Evolutionary conservation across 495 filamentous ascomycete species (phyloP).

Genomic region (Penicillium ochrochloron): DNA sequence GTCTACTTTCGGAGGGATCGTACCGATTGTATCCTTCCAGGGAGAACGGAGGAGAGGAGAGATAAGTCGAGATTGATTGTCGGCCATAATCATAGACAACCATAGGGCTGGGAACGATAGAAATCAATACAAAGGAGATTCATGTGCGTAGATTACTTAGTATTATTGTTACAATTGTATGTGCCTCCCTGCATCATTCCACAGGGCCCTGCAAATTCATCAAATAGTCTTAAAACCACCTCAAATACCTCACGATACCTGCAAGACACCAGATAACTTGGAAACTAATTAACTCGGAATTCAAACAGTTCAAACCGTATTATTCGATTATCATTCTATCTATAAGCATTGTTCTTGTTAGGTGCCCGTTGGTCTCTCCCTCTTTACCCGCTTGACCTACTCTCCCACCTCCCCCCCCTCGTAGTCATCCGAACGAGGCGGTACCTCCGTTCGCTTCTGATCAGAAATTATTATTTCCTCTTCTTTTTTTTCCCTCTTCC

Average conservation of each 20-base stretch:
- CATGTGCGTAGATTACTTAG: too few species aligned
- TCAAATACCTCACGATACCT: conserved; percentile 1
- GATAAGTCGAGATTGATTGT: not conserved
- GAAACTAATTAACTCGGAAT: not conserved
- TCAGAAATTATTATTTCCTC: conserved; percentile 14
- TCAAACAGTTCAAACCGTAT: not conserved
- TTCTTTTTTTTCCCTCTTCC: conserved; percentile 27
- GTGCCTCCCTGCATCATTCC: conserved; percentile 19
- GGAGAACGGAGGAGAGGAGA: not conserved
- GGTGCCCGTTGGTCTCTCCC: too few species aligned
- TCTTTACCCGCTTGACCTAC: conserved; percentile 6
- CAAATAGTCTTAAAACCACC: not conserved
- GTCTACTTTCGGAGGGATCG: conserved; percentile 7
- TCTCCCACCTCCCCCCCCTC: conserved; percentile 24
- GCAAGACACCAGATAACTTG: not conserved
- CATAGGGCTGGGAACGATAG: not conserved
- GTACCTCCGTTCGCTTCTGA: conserved; percentile 19
- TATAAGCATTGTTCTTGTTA: not conserved
- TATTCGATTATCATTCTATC: not conserved
- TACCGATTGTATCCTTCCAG: not conserved
- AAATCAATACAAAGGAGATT: too few species aligned
- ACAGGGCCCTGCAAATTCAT: not conserved
- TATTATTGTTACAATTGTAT: too few species aligned
- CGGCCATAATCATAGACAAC: too few species aligned
- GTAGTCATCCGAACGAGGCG: conserved; percentile 4